A percentile compares a stretch with the other conserved stretches of the same genome.
phyloP scores from a whole-genome alignment of 805 yeast genomes.

The Starmerella kuoi region DNA sequence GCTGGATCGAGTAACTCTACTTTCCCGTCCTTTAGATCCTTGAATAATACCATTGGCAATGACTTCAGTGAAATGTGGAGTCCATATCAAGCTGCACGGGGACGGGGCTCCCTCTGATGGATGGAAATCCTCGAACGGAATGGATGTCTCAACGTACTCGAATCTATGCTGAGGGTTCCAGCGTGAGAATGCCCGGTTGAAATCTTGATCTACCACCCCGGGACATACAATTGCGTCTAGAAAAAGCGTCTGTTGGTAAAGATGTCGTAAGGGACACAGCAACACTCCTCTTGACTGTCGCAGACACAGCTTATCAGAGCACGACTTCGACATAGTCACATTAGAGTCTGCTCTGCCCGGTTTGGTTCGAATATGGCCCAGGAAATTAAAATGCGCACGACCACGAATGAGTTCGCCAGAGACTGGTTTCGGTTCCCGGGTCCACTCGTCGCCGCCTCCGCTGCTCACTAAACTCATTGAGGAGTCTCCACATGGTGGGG shows the following conservation, averaged over 20 bases:
- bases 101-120: constrained; percentile 13
- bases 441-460: constrained; percentile 12
- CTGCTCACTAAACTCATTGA: constrained; percentile 49
- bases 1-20: constrained; percentile 12
- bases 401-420: constrained; percentile 17
- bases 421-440: constrained; percentile 6
- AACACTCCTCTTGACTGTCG: constrained; percentile 39
- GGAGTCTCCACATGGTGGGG: constrained; percentile 22
- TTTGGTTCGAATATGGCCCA: constrained; percentile 73
- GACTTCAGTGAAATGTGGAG: constrained; percentile 18
- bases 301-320: constrained; percentile 70
- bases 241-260: constrained; percentile 20
- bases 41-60: constrained; percentile 21
- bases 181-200: constrained; percentile 27
- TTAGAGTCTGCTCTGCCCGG: constrained; percentile 82
- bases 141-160: constrained; percentile 2
- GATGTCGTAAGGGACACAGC: constrained; percentile 22
- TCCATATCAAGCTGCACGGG: constrained; percentile 17
- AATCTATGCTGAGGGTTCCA: constrained; percentile 17
- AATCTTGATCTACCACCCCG: constrained; percentile 18
- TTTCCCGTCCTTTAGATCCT: constrained; percentile 16
- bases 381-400: constrained; percentile 16
- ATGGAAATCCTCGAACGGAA: constrained; percentile 13
- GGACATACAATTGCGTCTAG: constrained; percentile 27
- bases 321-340: constrained; percentile 64